phyloP scores from a whole-genome alignment of 108 stramenopile species.

The Conticribra weissflogii region DNA sequence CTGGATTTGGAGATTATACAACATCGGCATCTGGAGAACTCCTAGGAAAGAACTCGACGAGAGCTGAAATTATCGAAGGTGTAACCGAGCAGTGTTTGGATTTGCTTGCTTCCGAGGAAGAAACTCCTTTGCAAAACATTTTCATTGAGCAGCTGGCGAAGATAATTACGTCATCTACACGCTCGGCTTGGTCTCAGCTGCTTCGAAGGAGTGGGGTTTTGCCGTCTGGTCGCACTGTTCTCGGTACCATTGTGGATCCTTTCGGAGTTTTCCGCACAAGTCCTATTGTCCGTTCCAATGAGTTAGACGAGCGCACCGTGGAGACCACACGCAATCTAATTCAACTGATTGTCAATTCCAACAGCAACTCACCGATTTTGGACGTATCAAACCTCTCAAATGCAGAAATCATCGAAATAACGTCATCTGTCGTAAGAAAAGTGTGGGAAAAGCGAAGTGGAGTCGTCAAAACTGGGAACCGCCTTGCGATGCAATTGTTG shows the following conservation, averaged over 20 bases:
- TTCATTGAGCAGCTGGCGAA: slow-evolving; percentile 86
- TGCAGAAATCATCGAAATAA: slow-evolving; percentile 64
- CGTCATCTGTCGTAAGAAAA: slow-evolving; percentile 67
- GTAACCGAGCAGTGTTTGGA: slow-evolving; percentile 75
- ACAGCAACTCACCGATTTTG: slow-evolving; percentile 21
- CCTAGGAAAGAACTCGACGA: slow-evolving; percentile 53
- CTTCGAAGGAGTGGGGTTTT: slow-evolving; percentile 69
- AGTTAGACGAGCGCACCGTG: slow-evolving; percentile 72
- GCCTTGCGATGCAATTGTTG: slow-evolving; percentile 66
- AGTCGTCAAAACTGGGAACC: slow-evolving; percentile 67
- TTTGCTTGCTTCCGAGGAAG: slow-evolving; percentile 77
- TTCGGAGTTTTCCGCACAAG: slow-evolving; percentile 79
- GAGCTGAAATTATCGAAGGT: slow-evolving; percentile 60
- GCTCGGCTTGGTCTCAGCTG: slow-evolving; percentile 68
- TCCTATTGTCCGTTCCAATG: slow-evolving; percentile 70
- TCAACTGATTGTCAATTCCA: slow-evolving; percentile 38
- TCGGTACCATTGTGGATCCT: slow-evolving; percentile 87
- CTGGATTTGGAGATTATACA: slow-evolving; percentile 81
- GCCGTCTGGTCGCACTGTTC: slow-evolving; percentile 73
- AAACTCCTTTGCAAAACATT: slow-evolving; percentile 81
- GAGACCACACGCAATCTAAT: slow-evolving; percentile 78
- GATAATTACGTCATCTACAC: slow-evolving; percentile 64
- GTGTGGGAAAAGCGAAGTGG: slow-evolving; percentile 76
- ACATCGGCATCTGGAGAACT: slow-evolving; percentile 71
- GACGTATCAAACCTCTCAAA: slow-evolving; percentile 60